Evolutionary conservation across 1,139 yeast species (phyloP).

Genomic region (Sugiyamaella xylanicola): DNA sequence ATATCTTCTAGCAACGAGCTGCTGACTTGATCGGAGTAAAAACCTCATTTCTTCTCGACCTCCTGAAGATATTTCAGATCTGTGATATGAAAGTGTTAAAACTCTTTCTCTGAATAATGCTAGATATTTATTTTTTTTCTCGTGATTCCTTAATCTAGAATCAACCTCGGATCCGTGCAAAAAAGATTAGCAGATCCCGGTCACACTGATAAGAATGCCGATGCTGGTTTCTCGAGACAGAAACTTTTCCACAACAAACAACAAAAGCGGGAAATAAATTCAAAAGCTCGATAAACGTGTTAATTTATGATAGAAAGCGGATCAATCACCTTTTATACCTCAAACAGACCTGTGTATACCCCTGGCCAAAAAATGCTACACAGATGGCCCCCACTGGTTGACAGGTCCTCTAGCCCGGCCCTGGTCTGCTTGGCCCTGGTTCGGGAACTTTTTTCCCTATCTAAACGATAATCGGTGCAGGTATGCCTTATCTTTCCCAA

Average conservation of each 20-base stretch:
- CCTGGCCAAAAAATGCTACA: neutral
- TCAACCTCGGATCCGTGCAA: conserved; percentile 1
- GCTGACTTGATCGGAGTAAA: conserved; percentile 9
- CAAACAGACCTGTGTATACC: neutral
- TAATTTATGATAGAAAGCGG: neutral
- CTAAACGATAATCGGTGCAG: neutral
- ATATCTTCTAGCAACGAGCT: conserved; percentile 5
- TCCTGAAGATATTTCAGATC: too few species aligned
- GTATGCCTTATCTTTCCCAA: conserved; percentile 3
- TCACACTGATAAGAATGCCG: neutral
- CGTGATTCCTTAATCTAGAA: neutral
- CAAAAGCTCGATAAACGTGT: neutral
- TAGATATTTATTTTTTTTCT: neutral
- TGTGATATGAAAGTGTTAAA: too few species aligned
- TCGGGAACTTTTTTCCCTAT: neutral
- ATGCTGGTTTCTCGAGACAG: neutral
- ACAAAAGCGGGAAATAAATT: neutral
- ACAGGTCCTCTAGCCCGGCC: neutral
- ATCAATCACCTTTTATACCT: neutral
- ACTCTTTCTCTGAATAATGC: too few species aligned
- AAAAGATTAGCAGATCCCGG: neutral
- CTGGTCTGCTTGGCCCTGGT: neutral
- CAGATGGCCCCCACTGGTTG: neutral
- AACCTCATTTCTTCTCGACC: conserved; percentile 7
- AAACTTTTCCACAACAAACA: neutral